Percentiles rank a stretch among this genome's conserved stretches.
Conservation (phyloP, 2,329 filamentous ascomycete genomes). For the Colletotrichum paranaense region DNA sequence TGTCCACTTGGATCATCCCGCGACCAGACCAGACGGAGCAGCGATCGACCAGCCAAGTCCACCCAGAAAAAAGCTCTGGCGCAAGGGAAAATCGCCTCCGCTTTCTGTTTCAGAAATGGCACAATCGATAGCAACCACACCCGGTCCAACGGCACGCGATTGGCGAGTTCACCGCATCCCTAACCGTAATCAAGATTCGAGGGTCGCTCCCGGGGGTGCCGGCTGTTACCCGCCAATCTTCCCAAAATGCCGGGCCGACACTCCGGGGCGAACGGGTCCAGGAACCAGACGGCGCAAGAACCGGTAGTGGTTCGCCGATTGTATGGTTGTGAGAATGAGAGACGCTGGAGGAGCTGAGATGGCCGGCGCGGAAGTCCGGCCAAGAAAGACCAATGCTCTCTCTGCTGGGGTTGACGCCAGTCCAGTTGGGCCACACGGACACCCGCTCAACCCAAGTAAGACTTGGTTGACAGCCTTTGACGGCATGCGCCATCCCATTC, state of each 20-base stretch:
- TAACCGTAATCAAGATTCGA: constrained; percentile 22
- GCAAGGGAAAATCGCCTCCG: constrained; percentile 17
- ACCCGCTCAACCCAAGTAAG: neutral
- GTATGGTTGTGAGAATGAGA: neutral
- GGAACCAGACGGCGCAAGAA: neutral
- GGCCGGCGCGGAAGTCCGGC: constrained; percentile 2
- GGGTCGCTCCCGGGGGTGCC: constrained; percentile 13
- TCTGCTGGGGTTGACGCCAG: constrained; percentile 3
- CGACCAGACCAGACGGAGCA: constrained; percentile 12
- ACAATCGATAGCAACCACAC: constrained; percentile 19
- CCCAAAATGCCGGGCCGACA: constrained; percentile 18
- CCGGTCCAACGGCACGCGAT: constrained; percentile 3
- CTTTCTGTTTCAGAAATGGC: constrained; percentile 33
- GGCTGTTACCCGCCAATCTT: constrained; percentile 20
- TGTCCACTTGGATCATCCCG: constrained; percentile 28
- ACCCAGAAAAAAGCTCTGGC: neutral
- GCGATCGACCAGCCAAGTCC: constrained; percentile 15
- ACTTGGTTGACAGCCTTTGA: constrained; percentile 18
- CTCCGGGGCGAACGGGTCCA: neutral
- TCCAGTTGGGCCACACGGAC: neutral
- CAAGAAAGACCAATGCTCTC: neutral
- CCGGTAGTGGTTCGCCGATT: constrained; percentile 3
- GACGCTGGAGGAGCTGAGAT: neutral
- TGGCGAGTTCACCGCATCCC: constrained; percentile 22
- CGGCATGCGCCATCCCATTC: constrained; percentile 31